A percentile compares a stretch with the other conserved stretches of the same genome.
These are phyloP conservation scores for Alternaria triticina DNA, from an alignment of 2,329 filamentous ascomycete genomes.

Conservation along the genomic window DNA sequence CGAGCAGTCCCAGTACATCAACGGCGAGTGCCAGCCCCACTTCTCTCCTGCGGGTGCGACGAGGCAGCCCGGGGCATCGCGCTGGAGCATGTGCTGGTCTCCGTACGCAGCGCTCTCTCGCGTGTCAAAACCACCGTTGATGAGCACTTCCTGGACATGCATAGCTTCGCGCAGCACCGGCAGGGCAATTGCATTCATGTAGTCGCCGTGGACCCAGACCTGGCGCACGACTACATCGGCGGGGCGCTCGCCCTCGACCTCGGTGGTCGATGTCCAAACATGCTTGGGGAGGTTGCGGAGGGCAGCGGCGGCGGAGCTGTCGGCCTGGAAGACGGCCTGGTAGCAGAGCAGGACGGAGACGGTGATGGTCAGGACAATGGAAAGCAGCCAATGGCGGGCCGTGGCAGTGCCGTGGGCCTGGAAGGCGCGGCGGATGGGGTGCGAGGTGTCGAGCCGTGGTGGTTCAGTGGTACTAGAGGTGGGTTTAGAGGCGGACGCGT, in stretches of 20 bases:
- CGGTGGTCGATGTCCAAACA: constrained; percentile 79
- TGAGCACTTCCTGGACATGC: constrained; percentile 71
- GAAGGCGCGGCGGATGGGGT: constrained; percentile 70
- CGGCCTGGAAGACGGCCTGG: constrained; percentile 76
- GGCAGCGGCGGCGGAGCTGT: constrained; percentile 72
- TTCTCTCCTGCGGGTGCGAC: constrained; percentile 61
- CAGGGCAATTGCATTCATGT: constrained; percentile 75
- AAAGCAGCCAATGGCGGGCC: constrained; percentile 74
- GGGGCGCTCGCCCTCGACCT: constrained; percentile 60
- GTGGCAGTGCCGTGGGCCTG: constrained; percentile 73
- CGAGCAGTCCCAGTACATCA: constrained; percentile 80
- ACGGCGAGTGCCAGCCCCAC: constrained; percentile 82
- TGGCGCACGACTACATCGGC: constrained; percentile 81
- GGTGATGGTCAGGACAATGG: constrained; percentile 75
- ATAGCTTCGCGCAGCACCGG: constrained; percentile 71
- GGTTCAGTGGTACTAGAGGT: constrained; percentile 72
- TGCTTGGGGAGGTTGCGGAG: constrained; percentile 77
- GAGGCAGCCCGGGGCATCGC: constrained; percentile 30
- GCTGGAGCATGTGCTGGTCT: constrained; percentile 5
- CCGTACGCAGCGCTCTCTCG: neutral
- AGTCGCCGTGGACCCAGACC: constrained; percentile 80
- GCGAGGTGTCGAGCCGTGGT: constrained; percentile 67
- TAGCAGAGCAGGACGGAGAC: constrained; percentile 75
- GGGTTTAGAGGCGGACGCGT: constrained; percentile 20
- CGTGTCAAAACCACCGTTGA: constrained; percentile 56